A percentile compares a stretch with the other conserved stretches of the same genome.
These are phyloP conservation scores for Pelargonium australe DNA, from an alignment of 441 rosid species.

Conservation along the genomic window DNA sequence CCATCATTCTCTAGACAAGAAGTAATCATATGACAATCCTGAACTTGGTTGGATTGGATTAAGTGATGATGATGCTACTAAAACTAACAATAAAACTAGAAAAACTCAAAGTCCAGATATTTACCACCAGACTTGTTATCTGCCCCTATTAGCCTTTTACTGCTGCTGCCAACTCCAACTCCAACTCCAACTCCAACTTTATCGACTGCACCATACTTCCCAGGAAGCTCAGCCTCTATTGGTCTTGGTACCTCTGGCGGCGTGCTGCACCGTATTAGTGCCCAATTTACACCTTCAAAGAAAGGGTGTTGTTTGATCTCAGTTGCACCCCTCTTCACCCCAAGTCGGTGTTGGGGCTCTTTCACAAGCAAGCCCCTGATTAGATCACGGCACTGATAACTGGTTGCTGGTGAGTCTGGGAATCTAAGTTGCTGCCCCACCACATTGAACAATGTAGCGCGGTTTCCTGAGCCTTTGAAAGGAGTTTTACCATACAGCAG, in stretches of 20 bases:
- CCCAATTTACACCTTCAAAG: slow-evolving; percentile 97
- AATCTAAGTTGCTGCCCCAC: slow-evolving; percentile 88
- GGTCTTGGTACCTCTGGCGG: slow-evolving; percentile 94
- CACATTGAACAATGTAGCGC: slow-evolving; percentile 85
- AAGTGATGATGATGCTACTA: no score
- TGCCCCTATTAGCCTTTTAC: slow-evolving; percentile 54
- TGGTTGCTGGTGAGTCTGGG: slow-evolving; percentile 85
- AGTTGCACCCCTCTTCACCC: slow-evolving; percentile 94
- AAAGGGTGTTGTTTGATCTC: slow-evolving; percentile 97
- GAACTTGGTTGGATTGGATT: no score
- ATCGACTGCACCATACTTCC: slow-evolving; percentile 54
- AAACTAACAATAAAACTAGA: slow-evolving; percentile 29
- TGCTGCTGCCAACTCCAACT: slow-evolving; percentile 62
- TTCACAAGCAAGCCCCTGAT: slow-evolving; percentile 76
- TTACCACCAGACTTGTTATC: slow-evolving; percentile 78
- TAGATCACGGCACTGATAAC: slow-evolving; percentile 74
- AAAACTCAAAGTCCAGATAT: slow-evolving; percentile 95
- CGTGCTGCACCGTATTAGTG: slow-evolving; percentile 89
- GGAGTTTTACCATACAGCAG: slow-evolving; percentile 59
- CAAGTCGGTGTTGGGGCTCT: slow-evolving; percentile 85
- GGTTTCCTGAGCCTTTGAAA: slow-evolving; percentile 48
- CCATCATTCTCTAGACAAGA: no score
- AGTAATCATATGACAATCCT: no score
- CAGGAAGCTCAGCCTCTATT: slow-evolving; percentile 60
- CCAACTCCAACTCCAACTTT: slow-evolving; percentile 35